Base-by-base conservation (phyloP, 1,139 yeast species). In the Yamadazyma aaseri region DNA sequence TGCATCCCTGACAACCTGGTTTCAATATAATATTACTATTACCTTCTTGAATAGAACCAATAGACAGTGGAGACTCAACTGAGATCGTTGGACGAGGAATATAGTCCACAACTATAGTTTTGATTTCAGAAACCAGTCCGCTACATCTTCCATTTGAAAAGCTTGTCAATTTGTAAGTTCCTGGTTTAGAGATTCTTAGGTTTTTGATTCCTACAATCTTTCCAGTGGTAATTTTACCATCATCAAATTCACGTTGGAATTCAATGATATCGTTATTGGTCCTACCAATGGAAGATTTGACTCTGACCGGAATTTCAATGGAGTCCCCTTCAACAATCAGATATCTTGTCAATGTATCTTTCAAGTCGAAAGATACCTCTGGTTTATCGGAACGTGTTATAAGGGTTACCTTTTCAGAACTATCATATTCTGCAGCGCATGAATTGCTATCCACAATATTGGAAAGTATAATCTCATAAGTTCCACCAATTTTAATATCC, bases 331-430 rank as follows among this genome's bases (percentile, higher is more conserved):
- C 85, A 17, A 79, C 77, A 20, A 83, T 68, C 23, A 58, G 58
- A 23, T 65, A 46, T 23, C 44, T 26, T 55, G 56, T 9, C 49
- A 50, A 20, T 51, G 57, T 13, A 47, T 46, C 33, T 43, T 51
- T 21, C 32, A 43, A 18, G 48, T 36, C 41, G 41, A 59, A 44
- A 18, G 34, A 58, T 38, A 58, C 39, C 33, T 49, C 51, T 2
- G 96, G 95, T 4, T 81, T 61, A 41, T 80, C 86, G 33, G 80
- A 64, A 46, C 89, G 73, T 2, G 89, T 89, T 18, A 70, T 66
- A 12, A 89, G 64, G 18, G 61, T 69, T 14, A 83, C 77, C 37
- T 76, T 81, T 25, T 77, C 76, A 22, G 73, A 76, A 21, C 70
- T 69, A 8, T 49, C 46, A 15, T 45, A 60, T n/a, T 78, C 77